Conservation (phyloP, 768 basidiomycete genomes). For the Rossbeevera mucosa region DNA sequence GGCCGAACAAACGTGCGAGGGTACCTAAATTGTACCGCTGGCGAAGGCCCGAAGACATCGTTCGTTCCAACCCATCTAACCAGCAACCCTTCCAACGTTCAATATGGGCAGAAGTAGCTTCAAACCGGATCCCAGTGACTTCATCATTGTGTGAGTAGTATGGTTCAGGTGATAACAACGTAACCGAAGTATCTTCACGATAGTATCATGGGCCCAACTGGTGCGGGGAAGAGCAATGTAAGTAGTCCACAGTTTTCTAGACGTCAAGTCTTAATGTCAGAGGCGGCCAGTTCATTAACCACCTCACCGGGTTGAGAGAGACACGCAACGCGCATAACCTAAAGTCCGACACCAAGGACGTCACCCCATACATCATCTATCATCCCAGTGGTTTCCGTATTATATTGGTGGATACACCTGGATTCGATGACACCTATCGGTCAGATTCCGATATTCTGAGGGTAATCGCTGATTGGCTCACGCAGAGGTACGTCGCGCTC, state of each 20-base stretch:
- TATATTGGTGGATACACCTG: slow-evolving; percentile 20
- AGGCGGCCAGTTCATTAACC: slow-evolving; percentile 12
- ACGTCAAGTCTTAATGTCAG: background rate
- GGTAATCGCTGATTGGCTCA: slow-evolving; percentile 16
- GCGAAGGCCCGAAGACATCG: background rate
- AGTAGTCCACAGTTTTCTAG: background rate
- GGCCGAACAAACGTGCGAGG: background rate
- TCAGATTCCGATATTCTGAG: slow-evolving; percentile 10
- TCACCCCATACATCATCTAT: slow-evolving; percentile 3
- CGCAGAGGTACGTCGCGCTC: slow-evolving; percentile 9
- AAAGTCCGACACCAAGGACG: slow-evolving; percentile 7
- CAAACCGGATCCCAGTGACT: slow-evolving; percentile 6
- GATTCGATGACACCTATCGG: slow-evolving; percentile 19
- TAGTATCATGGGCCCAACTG: slow-evolving; percentile 24
- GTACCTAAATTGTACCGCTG: background rate
- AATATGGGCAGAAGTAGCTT: background rate
- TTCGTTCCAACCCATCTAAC: background rate
- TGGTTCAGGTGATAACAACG: background rate
- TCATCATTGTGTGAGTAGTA: slow-evolving; percentile 12
- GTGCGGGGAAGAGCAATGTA: slow-evolving; percentile 24
- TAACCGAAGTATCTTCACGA: background rate
- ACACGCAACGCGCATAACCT: background rate
- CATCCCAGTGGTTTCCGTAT: background rate
- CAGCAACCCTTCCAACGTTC: background rate
- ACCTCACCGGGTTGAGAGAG: slow-evolving; percentile 3